A percentile compares a stretch with the other conserved stretches of the same genome.
Conservation (phyloP, 331 rosid genomes). For the Rhamnella rubrinervis region DNA sequence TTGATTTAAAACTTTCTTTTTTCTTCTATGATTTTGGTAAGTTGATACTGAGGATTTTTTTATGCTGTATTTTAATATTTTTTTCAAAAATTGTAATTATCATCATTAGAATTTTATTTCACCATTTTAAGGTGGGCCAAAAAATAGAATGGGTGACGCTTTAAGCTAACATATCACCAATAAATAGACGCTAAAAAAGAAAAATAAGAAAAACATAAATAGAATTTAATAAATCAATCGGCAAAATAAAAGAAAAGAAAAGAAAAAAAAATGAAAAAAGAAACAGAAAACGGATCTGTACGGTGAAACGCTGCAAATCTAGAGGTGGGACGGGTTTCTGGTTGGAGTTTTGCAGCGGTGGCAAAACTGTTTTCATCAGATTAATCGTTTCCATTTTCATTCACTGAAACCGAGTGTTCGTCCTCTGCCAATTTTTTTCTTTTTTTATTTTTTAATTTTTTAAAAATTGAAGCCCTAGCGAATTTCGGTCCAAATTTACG, state of each 20-base stretch:
- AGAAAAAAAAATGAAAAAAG: neutral
- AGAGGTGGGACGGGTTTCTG: neutral
- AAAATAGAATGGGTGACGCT: no score
- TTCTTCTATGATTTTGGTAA: no score
- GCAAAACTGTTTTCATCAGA: neutral
- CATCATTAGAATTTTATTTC: no score
- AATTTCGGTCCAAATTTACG: constrained; percentile 16
- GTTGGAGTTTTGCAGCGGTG: neutral
- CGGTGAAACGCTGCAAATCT: constrained; percentile 5
- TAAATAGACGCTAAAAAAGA: neutral
- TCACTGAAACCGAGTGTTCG: neutral
- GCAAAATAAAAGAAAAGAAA: neutral
- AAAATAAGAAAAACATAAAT: neutral
- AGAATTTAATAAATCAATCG: no score
- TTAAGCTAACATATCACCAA: no score
- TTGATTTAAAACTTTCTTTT: no score
- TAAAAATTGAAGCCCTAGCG: constrained; percentile 13
- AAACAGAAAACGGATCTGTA: constrained; percentile 15
- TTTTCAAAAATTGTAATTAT: no score
- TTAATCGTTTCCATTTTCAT: neutral
- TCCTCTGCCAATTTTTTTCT: neutral
- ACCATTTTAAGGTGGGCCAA: no score
- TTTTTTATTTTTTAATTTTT: no score
- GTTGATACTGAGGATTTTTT: no score
- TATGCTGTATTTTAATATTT: no score